These are phyloP conservation scores for Aspergillus clavatus DNA, from an alignment of 2,329 filamentous ascomycete species.

Conservation along the genomic window DNA sequence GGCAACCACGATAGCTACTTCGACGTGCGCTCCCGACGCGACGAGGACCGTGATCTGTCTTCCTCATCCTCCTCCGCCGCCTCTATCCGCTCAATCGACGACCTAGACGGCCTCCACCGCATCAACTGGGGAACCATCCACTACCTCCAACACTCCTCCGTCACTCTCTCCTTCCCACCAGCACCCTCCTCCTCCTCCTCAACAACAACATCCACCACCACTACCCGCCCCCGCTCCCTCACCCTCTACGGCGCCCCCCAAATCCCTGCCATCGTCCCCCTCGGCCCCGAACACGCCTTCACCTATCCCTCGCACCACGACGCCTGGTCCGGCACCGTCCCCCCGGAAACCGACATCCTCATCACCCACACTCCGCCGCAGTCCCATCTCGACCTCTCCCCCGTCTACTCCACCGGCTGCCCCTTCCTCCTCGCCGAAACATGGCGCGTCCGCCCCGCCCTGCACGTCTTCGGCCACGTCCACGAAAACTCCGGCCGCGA, in stretches of 20 bases:
- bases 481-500: slow-evolving; percentile 71
- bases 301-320: slow-evolving; percentile 64
- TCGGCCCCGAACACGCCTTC: slow-evolving; percentile 68
- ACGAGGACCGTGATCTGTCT: slow-evolving; percentile 47
- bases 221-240: slow-evolving; percentile 54
- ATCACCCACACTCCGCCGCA: slow-evolving; percentile 77
- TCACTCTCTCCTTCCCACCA: slow-evolving; percentile 57
- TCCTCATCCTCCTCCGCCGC: slow-evolving; percentile 27
- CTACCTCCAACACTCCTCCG: slow-evolving; percentile 68
- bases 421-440: slow-evolving; percentile 65
- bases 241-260: slow-evolving; percentile 77
- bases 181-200: slow-evolving; percentile 44
- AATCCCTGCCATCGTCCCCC: slow-evolving; percentile 62
- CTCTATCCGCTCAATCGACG: slow-evolving; percentile 36
- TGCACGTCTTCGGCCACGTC: slow-evolving; percentile 83
- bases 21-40: slow-evolving; percentile 59
- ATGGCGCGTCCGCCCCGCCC: slow-evolving; percentile 66
- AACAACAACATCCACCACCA: too few relatives aligned
- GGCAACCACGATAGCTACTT: slow-evolving; percentile 91
- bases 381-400: slow-evolving; percentile 57
- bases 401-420: slow-evolving; percentile 63
- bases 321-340: slow-evolving; percentile 69
- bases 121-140: slow-evolving; percentile 64
- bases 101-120: slow-evolving; percentile 42
- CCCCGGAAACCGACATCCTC: slow-evolving; percentile 68